phyloP scores from a whole-genome alignment of 495 filamentous ascomycete genomes.

The Parathielavia hyrcaniae region DNA sequence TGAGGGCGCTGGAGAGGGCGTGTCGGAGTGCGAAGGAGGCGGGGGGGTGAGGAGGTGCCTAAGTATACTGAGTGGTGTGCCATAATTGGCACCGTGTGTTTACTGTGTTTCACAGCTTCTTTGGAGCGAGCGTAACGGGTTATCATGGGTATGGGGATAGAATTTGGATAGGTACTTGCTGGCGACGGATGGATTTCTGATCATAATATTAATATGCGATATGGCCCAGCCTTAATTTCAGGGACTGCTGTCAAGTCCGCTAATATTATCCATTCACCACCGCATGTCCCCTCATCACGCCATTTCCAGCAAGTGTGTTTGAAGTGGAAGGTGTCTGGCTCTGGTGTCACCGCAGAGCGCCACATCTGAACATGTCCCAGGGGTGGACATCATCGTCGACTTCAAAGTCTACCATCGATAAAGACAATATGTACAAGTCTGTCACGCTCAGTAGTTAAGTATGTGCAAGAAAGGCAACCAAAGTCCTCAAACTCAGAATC shows the following conservation, averaged over 20 bases:
- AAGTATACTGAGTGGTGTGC: not conserved
- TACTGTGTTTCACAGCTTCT: not conserved
- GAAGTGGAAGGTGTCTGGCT: too few species aligned
- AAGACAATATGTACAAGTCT: slow-evolving; percentile 6
- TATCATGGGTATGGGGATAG: too few species aligned
- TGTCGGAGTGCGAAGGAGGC: slow-evolving; percentile 15
- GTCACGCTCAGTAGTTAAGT: not conserved
- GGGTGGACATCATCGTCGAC: not conserved
- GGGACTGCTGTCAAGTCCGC: not conserved
- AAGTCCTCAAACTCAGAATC: too few species aligned
- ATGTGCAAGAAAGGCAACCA: not conserved
- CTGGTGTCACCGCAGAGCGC: too few species aligned
- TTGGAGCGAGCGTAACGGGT: too few species aligned
- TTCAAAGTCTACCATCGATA: not conserved
- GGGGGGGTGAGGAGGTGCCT: not conserved
- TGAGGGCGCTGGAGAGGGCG: slow-evolving; percentile 27
- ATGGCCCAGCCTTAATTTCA: not conserved
- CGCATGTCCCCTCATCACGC: not conserved
- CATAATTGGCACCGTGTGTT: not conserved
- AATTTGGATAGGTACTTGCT: too few species aligned
- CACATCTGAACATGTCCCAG: not conserved
- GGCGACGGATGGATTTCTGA: too few species aligned
- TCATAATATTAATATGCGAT: too few species aligned
- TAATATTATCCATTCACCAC: not conserved
- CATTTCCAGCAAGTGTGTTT: not conserved